Percentiles rank a stretch among this genome's conserved stretches.
Conservation (phyloP, 768 basidiomycete genomes). For the Mycena sanguinolenta region DNA sequence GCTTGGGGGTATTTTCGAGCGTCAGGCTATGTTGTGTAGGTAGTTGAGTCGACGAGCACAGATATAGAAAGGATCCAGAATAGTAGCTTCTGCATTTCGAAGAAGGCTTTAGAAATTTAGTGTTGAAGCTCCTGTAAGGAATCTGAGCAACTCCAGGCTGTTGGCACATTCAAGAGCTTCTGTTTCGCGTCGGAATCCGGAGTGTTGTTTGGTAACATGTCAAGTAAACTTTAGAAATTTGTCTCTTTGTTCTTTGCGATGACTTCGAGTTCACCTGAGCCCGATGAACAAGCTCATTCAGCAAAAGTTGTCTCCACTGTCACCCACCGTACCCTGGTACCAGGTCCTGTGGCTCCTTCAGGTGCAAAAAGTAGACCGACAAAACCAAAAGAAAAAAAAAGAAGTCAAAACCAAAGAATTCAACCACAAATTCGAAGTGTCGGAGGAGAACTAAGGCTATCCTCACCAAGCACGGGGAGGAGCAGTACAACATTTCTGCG, state of each 20-base stretch:
- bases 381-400: background rate
- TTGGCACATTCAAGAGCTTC: too few species aligned
- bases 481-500: background rate
- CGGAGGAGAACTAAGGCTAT: background rate
- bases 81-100: too few species aligned
- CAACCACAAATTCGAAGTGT: background rate
- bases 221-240: too few species aligned
- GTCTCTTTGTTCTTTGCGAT: background rate
- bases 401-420: background rate
- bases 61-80: too few species aligned
- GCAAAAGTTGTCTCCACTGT: background rate
- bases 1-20: constrained; percentile 22
- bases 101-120: too few species aligned
- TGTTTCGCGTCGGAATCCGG: too few species aligned
- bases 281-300: too few species aligned
- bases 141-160: too few species aligned
- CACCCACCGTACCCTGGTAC: background rate
- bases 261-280: too few species aligned
- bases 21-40: constrained; percentile 25
- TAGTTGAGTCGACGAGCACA: too few species aligned
- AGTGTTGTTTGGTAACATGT: too few species aligned
- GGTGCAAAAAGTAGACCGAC: background rate
- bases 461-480: background rate
- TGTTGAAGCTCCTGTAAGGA: too few species aligned
- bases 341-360: background rate